phyloP scores from a whole-genome alignment of 306 rosid species.

The Mimosa bimucronata region DNA sequence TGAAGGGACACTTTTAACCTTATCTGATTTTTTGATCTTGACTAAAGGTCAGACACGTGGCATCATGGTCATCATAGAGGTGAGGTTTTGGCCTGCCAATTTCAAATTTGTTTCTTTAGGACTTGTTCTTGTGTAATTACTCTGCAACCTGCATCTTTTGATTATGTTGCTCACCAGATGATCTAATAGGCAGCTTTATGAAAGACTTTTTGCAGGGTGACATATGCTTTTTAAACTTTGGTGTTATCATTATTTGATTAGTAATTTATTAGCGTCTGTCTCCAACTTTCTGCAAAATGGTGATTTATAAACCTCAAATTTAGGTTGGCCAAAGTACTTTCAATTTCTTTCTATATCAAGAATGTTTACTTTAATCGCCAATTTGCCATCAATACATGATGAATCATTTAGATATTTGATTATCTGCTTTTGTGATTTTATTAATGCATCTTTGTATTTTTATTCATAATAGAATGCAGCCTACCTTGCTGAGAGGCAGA shows the following conservation, averaged over 20 bases:
- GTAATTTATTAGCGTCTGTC: not conserved
- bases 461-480: constrained; percentile 67
- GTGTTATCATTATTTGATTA: not conserved
- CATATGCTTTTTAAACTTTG: not conserved
- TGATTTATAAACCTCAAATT: not conserved
- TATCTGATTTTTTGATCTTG: constrained; percentile 71
- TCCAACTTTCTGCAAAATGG: not conserved
- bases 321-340: not conserved
- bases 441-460: constrained; percentile 13
- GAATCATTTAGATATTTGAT: constrained; percentile 7
- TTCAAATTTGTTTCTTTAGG: constrained; percentile 9
- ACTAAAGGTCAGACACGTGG: constrained; percentile 52
- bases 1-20: constrained; percentile 56
- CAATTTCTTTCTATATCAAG: not conserved
- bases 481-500: constrained; percentile 57
- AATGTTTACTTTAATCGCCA: not conserved
- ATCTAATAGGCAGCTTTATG: constrained; percentile 3
- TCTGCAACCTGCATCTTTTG: constrained; percentile 1
- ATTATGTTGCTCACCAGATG: not conserved
- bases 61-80: constrained; percentile 79
- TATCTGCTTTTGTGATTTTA: not conserved
- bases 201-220: not conserved
- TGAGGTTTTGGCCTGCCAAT: constrained; percentile 36
- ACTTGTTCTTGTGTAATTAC: not conserved
- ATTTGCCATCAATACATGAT: not conserved